Evolutionary conservation across 139 green algal genomes (phyloP), one percentile per base, ranked within the genome.

Genomic region (Trebouxia sp.): DNA sequence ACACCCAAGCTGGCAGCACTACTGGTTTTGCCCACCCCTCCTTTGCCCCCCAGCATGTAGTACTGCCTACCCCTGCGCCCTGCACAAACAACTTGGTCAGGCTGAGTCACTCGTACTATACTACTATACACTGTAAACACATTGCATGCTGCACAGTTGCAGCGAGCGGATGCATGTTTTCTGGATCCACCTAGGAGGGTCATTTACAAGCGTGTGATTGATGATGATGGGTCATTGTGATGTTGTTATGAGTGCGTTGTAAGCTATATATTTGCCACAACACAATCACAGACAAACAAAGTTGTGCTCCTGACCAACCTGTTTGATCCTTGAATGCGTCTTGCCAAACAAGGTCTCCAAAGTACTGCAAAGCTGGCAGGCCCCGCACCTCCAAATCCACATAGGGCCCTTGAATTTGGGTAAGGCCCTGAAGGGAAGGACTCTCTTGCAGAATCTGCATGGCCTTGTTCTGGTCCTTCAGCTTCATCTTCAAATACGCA

Each of bases 11-110:
- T 87, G 48, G 93, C 83, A 6, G 92, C 86, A 76, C 91, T 90
- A 84, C 88, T 97, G 66, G 97, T 99, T 92, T 99, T 99, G 81
- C 97, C 97, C 65, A 99, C 97, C 51, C 97, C 97, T 47, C 97
- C 97, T 89, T 99, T 99, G 70, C 97, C 97, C 12, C 97, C 94
- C 55, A 98, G 83, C 87, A 98, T 91, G 85, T 93, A 93, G 84
- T 91, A 97, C 72, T 76, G 78, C 41, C 67, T 24, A 22, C 67
- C 67, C 22, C 17, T 55, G 11, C 39, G n/a, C 22, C 26, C 67
- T 76, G 41, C 39, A 50, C 1, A 47, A 30, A 17, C 12, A 24
- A 72, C 8, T 42, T 39, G 30, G 62, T 35, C 47, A 53, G 47
- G 17, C 2, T 35, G 58, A n/a, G n/a, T n/a, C n/a, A n/a, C n/a